Percentiles rank a stretch among this genome's conserved stretches.
These are phyloP conservation scores for Phaffomyces opuntiae DNA, from an alignment of 805 yeast genomes.

Conservation along the genomic window DNA sequence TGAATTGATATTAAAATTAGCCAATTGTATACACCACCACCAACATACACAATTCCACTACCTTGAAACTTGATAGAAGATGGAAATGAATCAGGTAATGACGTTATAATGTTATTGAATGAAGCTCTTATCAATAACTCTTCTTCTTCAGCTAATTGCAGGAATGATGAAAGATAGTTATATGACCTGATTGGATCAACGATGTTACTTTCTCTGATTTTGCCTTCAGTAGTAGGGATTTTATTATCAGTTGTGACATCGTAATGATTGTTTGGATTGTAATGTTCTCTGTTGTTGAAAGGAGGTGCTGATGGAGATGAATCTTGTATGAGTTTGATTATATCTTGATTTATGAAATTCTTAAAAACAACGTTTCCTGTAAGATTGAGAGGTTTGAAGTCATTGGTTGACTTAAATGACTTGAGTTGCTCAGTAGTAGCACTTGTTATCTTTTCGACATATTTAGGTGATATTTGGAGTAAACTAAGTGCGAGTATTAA, in stretches of 20 bases:
- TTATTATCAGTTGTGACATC: conserved; percentile 1
- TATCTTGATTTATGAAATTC: too few relatives aligned
- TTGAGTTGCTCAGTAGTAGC: too few relatives aligned
- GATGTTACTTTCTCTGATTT: conserved; percentile 18
- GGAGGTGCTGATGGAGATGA: too few relatives aligned
- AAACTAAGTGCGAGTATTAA: too few relatives aligned
- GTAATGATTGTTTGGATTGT: neutral
- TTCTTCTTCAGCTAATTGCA: conserved; percentile 13
- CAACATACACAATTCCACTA: conserved; percentile 62
- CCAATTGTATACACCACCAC: conserved; percentile 68
- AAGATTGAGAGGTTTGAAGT: too few relatives aligned
- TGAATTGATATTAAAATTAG: conserved; percentile 46
- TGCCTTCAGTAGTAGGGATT: conserved; percentile 19
- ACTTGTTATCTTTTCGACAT: too few relatives aligned
- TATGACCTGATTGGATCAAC: conserved; percentile 19
- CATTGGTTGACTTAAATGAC: too few relatives aligned
- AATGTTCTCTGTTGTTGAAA: neutral
- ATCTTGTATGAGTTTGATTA: too few relatives aligned
- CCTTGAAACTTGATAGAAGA: conserved; percentile 34
- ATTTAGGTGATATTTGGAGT: too few relatives aligned
- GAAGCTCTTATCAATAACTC: conserved; percentile 10
- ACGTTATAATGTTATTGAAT: conserved; percentile 17
- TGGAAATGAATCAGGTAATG: conserved; percentile 35
- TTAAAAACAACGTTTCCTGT: too few relatives aligned
- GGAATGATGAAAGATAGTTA: conserved; percentile 14